phyloP scores from a whole-genome alignment of 1,284 basidiomycete species.

The Wallemia mellicola region DNA sequence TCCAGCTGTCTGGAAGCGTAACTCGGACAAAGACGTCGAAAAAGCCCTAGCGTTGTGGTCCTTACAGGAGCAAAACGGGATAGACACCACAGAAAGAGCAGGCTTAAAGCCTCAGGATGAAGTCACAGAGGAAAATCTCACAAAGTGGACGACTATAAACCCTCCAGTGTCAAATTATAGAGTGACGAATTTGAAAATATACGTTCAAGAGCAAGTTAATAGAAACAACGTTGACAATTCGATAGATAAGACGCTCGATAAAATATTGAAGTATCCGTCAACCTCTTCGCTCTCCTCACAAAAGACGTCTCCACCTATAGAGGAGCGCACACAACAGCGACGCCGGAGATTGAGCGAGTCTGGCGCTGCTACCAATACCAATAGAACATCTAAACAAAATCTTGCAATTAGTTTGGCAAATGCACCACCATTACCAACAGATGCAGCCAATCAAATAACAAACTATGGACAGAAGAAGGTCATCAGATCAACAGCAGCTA shows the following conservation, averaged over 20 bases:
- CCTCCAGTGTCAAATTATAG: neutral
- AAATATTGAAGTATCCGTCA: neutral
- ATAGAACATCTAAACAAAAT: neutral
- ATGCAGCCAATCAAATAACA: neutral
- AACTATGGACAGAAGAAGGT: neutral
- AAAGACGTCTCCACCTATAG: neutral
- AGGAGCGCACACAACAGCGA: too few species aligned
- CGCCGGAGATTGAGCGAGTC: too few species aligned
- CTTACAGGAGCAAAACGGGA: neutral
- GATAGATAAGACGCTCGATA: neutral
- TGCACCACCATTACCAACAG: neutral
- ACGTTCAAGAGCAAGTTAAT: neutral
- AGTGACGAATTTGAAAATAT: neutral
- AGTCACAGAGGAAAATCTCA: neutral
- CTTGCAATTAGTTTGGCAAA: neutral
- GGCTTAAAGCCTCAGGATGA: neutral
- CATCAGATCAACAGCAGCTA: too few species aligned
- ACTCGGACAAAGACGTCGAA: slow-evolving; percentile 51
- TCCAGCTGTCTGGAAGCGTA: slow-evolving; percentile 65
- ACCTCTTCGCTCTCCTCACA: neutral
- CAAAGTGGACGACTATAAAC: neutral
- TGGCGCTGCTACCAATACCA: neutral
- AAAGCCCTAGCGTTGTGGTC: slow-evolving; percentile 26
- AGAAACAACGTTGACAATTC: neutral
- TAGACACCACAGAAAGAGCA: neutral